Base-by-base conservation (phyloP, 2,329 filamentous ascomycete species). In the Neofusicoccum kwambonambiense region DNA sequence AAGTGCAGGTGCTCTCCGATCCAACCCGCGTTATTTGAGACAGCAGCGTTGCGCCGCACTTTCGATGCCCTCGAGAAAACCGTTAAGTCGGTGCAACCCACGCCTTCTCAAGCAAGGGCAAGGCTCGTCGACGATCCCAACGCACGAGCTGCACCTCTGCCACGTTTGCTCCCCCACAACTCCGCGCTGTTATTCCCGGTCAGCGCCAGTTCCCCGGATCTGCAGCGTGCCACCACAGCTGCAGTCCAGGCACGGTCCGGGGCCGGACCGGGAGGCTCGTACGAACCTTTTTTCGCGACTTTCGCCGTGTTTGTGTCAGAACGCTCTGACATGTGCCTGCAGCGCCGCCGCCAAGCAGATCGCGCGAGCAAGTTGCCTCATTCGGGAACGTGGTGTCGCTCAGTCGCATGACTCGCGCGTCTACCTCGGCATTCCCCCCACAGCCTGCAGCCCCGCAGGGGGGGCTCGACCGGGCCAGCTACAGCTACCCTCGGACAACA, bases 381-480 rank as follows among this genome's bases (percentile, higher is more conserved):
- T 11, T 11, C 37, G 37, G 11, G 37, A 39, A 9, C 3, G 37
- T 2, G 27, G 4, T 5, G 4, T 31, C 27, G 27, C 27, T 31
- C 7, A 31, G 27, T 19, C 22, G 9, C 27, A 5, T 31, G 42
- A 47, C 41, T 60, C 41, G 41, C 41, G 54, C 52, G 35, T 35
- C 34, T 19, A 60, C 56, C 56, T 60, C 56, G 56, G 56, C 56
- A 17, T 45, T 27, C 31, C 6, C 37, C 52, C 39, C 54, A 58
- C 39, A 58, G 56, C 41, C 27, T 19, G 8, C 9, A 34, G 22
- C 54, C 54, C 54, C 54, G 54, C 54, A 42, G 54, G 19, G 52
- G 22, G 11, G 13, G 22, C 3, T 22, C 22, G 22, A 22, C 19
- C 22, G 52, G 12, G 7, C 27, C 52, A 57, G 50, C 50, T 44